These are phyloP conservation scores for Grigorovia humatica DNA, from an alignment of 805 yeast genomes.

Conservation along the genomic window DNA sequence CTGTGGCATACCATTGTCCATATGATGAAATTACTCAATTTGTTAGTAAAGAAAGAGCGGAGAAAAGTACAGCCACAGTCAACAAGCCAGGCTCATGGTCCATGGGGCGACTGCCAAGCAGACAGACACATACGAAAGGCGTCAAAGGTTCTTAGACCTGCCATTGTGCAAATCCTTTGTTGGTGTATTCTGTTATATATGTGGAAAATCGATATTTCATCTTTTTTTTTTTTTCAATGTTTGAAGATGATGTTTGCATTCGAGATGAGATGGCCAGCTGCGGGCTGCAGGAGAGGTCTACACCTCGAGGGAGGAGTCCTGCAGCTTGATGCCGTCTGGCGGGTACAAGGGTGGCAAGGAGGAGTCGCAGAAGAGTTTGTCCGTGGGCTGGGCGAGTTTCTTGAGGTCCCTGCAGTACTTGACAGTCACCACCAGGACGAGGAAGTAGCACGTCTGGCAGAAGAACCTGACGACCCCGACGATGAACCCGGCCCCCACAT, in stretches of 20 bases:
- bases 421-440: conserved; percentile 5
- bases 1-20: not conserved
- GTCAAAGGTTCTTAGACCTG: conserved; percentile 46
- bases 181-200: not conserved
- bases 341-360: not conserved
- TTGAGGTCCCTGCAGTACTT: conserved; percentile 3
- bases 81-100: no score
- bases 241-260: no score
- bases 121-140: conserved; percentile 48
- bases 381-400: not conserved
- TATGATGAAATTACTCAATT: no score
- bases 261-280: no score
- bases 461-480: conserved; percentile 11
- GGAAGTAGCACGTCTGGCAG: conserved; percentile 5
- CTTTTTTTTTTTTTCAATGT: not conserved
- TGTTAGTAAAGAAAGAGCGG: not conserved
- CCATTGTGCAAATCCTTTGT: conserved; percentile 11
- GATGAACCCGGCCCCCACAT: conserved; percentile 16
- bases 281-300: not conserved
- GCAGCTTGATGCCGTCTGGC: not conserved
- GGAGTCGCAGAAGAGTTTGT: not conserved
- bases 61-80: no score
- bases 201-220: not conserved
- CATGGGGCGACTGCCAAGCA: no score
- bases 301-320: not conserved